phyloP scores from a whole-genome alignment of 352 stramenopile species.

The Globisporangium abappressorium region DNA sequence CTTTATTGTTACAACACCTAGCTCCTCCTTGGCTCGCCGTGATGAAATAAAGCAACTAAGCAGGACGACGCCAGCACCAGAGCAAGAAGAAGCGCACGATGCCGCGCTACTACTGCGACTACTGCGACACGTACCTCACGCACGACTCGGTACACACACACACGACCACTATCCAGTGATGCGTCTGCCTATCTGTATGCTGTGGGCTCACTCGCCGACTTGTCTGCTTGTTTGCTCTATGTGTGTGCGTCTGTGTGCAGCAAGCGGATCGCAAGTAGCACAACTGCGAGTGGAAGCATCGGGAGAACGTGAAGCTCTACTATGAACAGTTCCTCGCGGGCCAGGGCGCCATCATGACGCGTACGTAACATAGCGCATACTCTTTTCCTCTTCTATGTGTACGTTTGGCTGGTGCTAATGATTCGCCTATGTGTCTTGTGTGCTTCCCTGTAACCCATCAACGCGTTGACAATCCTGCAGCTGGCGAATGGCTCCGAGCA shows the following conservation, averaged over 20 bases:
- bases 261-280: constrained; percentile 92
- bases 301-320: constrained; percentile 93
- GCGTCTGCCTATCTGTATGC: not conserved
- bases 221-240: constrained; percentile 9
- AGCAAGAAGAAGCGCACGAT: constrained; percentile 31
- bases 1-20: too few species aligned
- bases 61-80: not conserved
- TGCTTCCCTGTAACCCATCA: not conserved
- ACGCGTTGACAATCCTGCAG: constrained; percentile 23
- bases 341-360: constrained; percentile 73
- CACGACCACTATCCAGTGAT: too few species aligned
- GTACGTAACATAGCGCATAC: constrained; percentile 26
- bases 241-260: constrained; percentile 27
- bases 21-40: not conserved
- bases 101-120: constrained; percentile 94
- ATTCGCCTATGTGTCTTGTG: not conserved
- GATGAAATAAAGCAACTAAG: constrained; percentile 1
- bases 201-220: not conserved
- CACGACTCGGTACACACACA: constrained; percentile 81
- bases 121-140: constrained; percentile 94
- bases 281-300: constrained; percentile 94
- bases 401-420: not conserved
- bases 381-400: not conserved
- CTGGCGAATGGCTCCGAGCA: constrained; percentile 70
- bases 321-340: constrained; percentile 88